Conservation (phyloP, 345 rosid species). For the Moricandia moricandioides region DNA sequence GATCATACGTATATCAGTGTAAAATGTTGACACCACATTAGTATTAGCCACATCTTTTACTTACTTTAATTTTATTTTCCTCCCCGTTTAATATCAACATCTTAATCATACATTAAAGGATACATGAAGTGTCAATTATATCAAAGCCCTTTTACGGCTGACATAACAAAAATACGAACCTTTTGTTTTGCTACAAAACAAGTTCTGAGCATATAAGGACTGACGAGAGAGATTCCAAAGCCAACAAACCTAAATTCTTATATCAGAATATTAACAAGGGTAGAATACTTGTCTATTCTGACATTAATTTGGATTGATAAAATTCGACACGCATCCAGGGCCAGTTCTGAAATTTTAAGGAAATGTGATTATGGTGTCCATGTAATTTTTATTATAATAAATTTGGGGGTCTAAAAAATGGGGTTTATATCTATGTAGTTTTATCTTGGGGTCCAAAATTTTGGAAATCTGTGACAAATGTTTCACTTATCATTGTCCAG, state of each 20-base stretch:
- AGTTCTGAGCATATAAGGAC: not conserved
- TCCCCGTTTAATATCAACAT: no score
- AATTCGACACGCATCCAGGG: slow-evolving; percentile 25
- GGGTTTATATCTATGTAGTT: no score
- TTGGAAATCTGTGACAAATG: no score
- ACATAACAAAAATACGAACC: not conserved
- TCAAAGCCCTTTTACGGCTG: not conserved
- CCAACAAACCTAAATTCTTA: slow-evolving; percentile 26
- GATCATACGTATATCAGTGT: not conserved
- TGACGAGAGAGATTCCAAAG: slow-evolving; percentile 15
- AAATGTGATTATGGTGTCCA: no score
- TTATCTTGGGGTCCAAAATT: no score
- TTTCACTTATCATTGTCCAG: no score
- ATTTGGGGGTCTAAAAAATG: no score
- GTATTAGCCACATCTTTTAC: no score
- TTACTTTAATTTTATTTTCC: no score
- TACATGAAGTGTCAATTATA: not conserved
- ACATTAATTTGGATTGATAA: slow-evolving; percentile 21
- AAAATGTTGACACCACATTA: not conserved
- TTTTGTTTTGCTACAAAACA: not conserved
- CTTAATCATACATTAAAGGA: not conserved
- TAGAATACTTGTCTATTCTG: slow-evolving; percentile 5
- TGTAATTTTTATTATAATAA: no score
- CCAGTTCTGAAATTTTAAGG: no score
- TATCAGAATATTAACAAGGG: slow-evolving; percentile 15